Conservation (phyloP, 495 filamentous ascomycete species). For the Cercophora samala region DNA sequence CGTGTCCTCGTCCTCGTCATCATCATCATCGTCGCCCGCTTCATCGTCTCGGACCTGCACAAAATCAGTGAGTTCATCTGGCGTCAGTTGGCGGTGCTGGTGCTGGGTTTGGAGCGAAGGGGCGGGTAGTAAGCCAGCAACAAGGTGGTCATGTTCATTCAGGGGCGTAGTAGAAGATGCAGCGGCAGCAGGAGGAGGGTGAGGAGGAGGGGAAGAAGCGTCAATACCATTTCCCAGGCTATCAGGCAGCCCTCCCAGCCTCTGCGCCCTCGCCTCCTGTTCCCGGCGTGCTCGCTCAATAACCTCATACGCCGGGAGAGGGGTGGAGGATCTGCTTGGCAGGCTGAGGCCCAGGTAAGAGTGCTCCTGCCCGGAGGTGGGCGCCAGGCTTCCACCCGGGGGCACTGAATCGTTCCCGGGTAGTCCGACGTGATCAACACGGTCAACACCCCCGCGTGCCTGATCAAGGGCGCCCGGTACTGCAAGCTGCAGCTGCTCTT, state of each 20-base stretch:
- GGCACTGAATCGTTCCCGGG: background rate
- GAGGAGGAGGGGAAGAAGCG: no score
- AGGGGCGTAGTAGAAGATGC: background rate
- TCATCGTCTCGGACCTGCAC: conserved; percentile 7
- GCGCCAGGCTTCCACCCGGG: background rate
- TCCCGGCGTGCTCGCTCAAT: background rate
- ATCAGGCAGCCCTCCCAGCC: background rate
- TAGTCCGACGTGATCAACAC: background rate
- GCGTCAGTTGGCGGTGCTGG: background rate
- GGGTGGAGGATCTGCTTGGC: background rate
- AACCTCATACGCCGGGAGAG: background rate
- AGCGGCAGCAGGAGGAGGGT: background rate
- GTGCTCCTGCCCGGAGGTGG: no score
- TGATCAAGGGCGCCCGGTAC: background rate
- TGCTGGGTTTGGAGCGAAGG: background rate
- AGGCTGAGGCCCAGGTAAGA: background rate
- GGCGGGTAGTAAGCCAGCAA: background rate
- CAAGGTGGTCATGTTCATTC: background rate
- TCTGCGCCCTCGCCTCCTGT: background rate
- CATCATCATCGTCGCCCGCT: conserved; percentile 11
- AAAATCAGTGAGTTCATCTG: background rate
- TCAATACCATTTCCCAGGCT: background rate
- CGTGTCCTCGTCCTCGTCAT: conserved; percentile 11
- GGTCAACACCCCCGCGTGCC: background rate
- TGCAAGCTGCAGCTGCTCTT: background rate